These are phyloP conservation scores for Aspergillus avenaceus DNA, from an alignment of 495 filamentous ascomycete species.

Conservation along the genomic window DNA sequence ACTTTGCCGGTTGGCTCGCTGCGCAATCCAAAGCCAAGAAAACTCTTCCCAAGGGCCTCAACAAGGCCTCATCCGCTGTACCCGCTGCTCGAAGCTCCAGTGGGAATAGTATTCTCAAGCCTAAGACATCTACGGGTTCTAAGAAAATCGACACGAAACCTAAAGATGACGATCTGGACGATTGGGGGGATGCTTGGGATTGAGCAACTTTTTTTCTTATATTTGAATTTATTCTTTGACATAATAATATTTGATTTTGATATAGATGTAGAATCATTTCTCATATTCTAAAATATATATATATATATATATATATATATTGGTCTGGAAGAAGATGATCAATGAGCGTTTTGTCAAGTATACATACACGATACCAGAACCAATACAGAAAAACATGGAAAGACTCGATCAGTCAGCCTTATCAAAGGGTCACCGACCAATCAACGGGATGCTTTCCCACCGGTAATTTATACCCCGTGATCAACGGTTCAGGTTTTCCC, in stretches of 20 bases:
- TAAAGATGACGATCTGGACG: slow-evolving; percentile 44
- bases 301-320: not conserved
- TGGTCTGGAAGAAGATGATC: too few species aligned
- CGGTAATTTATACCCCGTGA: not conserved
- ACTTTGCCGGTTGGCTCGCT: slow-evolving; percentile 90
- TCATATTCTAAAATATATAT: too few species aligned
- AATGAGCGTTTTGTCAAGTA: too few species aligned
- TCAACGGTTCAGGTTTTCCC: too few species aligned
- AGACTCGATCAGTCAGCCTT: not conserved
- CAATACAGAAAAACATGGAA: too few species aligned
- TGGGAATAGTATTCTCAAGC: slow-evolving; percentile 33
- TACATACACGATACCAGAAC: too few species aligned
- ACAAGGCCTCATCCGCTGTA: slow-evolving; percentile 45
- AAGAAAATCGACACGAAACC: slow-evolving; percentile 51
- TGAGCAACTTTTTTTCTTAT: slow-evolving; percentile 12
- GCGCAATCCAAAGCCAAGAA: slow-evolving; percentile 75
- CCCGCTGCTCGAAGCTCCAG: slow-evolving; percentile 22
- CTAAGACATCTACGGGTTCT: slow-evolving; percentile 29
- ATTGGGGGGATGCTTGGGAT: slow-evolving; percentile 58
- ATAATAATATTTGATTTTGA: not conserved
- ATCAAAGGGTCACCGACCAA: not conserved
- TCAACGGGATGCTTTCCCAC: not conserved
- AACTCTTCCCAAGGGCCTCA: slow-evolving; percentile 71
- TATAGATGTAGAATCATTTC: slow-evolving; percentile 2
- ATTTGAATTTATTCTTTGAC: not conserved